These are phyloP conservation scores for Pholiota molesta DNA, from an alignment of 768 basidiomycete genomes.

Conservation along the genomic window DNA sequence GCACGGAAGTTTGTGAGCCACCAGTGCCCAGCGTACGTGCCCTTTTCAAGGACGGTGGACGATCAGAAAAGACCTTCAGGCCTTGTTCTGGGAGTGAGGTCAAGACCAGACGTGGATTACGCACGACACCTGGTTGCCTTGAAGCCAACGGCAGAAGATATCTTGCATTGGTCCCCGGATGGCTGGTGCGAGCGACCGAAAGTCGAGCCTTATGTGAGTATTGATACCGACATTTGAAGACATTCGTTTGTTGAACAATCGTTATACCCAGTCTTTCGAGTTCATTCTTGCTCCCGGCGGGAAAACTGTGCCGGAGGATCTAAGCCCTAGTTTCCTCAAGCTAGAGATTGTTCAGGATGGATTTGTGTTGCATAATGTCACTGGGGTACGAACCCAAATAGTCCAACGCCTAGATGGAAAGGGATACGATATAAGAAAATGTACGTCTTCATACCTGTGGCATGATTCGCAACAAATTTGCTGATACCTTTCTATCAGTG, in stretches of 20 bases:
- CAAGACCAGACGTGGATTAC: slow-evolving; percentile 80
- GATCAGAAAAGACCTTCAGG: slow-evolving; percentile 40
- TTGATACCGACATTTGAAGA: neutral
- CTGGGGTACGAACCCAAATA: slow-evolving; percentile 78
- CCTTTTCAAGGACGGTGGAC: slow-evolving; percentile 40
- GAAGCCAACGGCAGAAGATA: slow-evolving; percentile 49
- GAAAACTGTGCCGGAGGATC: slow-evolving; percentile 60
- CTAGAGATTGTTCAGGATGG: slow-evolving; percentile 66
- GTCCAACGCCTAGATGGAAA: slow-evolving; percentile 79
- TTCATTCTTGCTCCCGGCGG: slow-evolving; percentile 75
- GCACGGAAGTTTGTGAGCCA: slow-evolving; percentile 65
- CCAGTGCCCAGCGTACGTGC: slow-evolving; percentile 74
- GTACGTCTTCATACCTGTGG: slow-evolving; percentile 37
- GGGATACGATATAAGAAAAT: slow-evolving; percentile 84
- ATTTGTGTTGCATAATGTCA: slow-evolving; percentile 73
- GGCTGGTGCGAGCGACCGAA: slow-evolving; percentile 80
- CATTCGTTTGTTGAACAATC: neutral
- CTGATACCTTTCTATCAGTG: slow-evolving; percentile 46
- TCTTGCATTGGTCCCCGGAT: slow-evolving; percentile 61
- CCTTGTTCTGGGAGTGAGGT: slow-evolving; percentile 69
- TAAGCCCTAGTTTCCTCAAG: slow-evolving; percentile 69
- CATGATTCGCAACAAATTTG: neutral
- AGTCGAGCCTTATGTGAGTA: slow-evolving; percentile 68
- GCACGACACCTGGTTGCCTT: slow-evolving; percentile 69
- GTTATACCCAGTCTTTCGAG: slow-evolving; percentile 65